Conservation (phyloP, 148 eudicot species). For the Fagopyrum tataricum region DNA sequence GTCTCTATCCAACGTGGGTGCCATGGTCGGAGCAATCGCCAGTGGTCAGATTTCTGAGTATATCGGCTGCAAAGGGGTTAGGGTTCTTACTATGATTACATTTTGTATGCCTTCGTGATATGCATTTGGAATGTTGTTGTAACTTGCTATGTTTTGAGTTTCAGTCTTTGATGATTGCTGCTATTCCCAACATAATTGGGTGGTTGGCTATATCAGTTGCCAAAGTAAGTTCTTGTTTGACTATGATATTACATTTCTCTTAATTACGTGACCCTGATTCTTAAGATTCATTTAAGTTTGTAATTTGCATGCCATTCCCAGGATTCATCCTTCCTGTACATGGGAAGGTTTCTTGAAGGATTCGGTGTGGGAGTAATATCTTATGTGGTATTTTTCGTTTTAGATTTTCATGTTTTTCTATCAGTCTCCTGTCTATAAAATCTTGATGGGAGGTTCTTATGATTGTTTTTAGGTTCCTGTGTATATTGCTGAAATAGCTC, state of each 20-base stretch:
- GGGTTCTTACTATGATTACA: not conserved
- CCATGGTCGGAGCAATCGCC: constrained; percentile 97
- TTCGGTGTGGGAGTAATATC: constrained; percentile 95
- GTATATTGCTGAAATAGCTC: constrained; percentile 94
- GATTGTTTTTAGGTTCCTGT: constrained; percentile 69
- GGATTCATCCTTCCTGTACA: constrained; percentile 81
- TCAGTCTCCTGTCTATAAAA: not conserved
- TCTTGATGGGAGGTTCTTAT: not conserved
- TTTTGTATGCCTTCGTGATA: not conserved
- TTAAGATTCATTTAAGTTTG: not conserved
- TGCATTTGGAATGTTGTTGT: not conserved
- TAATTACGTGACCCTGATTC: not conserved
- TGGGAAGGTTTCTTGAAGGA: constrained; percentile 96
- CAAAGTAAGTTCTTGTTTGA: constrained; percentile 39
- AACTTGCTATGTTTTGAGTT: constrained; percentile 12
- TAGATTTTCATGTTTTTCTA: not conserved
- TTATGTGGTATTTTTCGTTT: constrained; percentile 43
- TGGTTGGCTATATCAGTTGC: constrained; percentile 96
- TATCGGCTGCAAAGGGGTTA: constrained; percentile 90
- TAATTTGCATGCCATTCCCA: constrained; percentile 9
- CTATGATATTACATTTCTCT: not conserved
- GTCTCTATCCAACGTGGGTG: constrained; percentile 91
- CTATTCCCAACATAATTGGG: constrained; percentile 90
- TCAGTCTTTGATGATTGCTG: constrained; percentile 97
- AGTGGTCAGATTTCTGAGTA: constrained; percentile 98